phyloP scores from a whole-genome alignment of 768 basidiomycete genomes.

The Tricholoma bakamatsutake region DNA sequence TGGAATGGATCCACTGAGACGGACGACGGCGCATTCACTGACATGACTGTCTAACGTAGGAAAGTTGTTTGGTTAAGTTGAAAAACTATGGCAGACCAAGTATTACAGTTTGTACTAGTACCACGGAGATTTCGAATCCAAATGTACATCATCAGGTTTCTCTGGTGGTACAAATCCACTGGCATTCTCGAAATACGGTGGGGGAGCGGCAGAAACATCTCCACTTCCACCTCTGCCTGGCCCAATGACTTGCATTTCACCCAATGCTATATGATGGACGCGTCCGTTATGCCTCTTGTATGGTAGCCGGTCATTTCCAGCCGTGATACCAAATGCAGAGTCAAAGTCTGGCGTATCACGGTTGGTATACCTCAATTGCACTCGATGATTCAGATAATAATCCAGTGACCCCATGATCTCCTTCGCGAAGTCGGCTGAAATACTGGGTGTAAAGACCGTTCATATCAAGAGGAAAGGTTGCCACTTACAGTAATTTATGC shows the following conservation, averaged over 20 bases:
- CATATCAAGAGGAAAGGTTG: background rate
- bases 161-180: background rate
- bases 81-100: too few species aligned
- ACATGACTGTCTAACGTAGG: conserved; percentile 6
- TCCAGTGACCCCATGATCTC: conserved; percentile 59
- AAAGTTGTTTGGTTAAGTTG: background rate
- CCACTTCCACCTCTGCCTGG: background rate
- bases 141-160: background rate
- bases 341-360: conserved; percentile 25
- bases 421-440: conserved; percentile 50
- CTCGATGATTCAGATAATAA: conserved; percentile 42
- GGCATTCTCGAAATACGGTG: background rate
- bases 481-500: conserved; percentile 25
- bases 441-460: background rate
- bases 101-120: background rate
- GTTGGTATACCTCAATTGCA: conserved; percentile 17
- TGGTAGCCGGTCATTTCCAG: background rate
- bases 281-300: background rate
- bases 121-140: background rate
- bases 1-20: conserved; percentile 51
- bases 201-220: background rate
- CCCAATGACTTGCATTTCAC: conserved; percentile 1
- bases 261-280: background rate
- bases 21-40: conserved; percentile 6
- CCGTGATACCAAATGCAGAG: conserved; percentile 28